Percentiles rank a stretch among this genome's conserved stretches.
Evolutionary conservation across 768 basidiomycete species (phyloP).

Genomic region (Auriscalpium vulgare): DNA sequence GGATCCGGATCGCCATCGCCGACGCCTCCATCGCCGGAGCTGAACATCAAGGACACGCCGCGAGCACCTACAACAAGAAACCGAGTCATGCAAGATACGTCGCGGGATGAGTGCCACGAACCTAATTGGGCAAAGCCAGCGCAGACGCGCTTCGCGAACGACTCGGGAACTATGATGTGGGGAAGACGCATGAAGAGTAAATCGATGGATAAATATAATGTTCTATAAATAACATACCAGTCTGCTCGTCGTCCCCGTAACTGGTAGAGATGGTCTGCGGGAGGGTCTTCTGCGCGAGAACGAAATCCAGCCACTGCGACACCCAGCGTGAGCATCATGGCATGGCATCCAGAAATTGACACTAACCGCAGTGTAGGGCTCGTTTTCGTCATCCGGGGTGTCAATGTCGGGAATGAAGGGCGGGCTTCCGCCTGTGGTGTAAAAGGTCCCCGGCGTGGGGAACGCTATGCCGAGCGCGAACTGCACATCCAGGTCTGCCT

Average conservation of each 20-base stretch:
- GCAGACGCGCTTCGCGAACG: constrained; percentile 43
- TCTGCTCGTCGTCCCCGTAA: constrained; percentile 68
- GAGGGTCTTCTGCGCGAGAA: constrained; percentile 36
- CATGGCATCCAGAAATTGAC: background rate
- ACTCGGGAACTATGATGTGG: constrained; percentile 34
- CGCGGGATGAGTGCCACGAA: constrained; percentile 15
- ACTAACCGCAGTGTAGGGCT: constrained; percentile 39
- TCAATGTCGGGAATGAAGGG: constrained; percentile 43
- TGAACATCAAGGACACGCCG: constrained; percentile 57
- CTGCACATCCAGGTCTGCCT: constrained; percentile 64
- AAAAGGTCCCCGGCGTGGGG: constrained; percentile 54
- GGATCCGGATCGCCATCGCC: constrained; percentile 54
- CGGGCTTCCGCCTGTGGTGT: constrained; percentile 53
- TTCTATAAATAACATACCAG: constrained; percentile 31
- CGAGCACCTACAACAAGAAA: constrained; percentile 38
- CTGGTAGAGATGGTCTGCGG: constrained; percentile 65
- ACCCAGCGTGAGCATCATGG: background rate
- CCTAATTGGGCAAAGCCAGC: constrained; percentile 54
- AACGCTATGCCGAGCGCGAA: constrained; percentile 60
- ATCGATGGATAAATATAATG: background rate
- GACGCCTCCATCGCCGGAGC: constrained; percentile 63
- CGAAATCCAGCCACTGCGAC: constrained; percentile 51
- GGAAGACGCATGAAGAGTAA: background rate
- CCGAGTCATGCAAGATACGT: background rate
- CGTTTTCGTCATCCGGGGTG: constrained; percentile 36